A percentile compares a stretch with the other conserved stretches of the same genome.
phyloP scores from a whole-genome alignment of 805 yeast genomes.

The Kluyveromyces starmeri region DNA sequence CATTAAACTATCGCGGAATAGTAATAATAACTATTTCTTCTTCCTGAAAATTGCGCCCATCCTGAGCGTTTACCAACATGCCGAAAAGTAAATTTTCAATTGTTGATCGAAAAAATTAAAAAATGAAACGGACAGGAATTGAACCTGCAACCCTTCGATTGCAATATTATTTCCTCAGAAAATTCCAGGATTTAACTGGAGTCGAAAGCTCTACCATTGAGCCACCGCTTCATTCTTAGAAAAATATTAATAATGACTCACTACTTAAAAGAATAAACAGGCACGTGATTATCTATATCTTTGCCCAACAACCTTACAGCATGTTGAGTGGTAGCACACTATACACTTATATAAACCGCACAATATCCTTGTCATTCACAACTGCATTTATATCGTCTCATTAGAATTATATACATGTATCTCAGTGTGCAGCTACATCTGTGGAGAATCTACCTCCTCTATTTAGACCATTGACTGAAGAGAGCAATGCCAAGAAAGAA shows the following conservation, averaged over 20 bases:
- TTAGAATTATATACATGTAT: too few species aligned
- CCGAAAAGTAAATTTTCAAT: not conserved
- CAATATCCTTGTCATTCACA: too few species aligned
- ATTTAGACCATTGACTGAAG: constrained; percentile 36
- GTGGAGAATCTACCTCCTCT: constrained; percentile 2
- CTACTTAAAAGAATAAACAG: too few species aligned
- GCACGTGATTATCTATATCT: too few species aligned
- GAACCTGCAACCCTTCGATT: constrained; percentile 64
- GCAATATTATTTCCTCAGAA: constrained; percentile 13
- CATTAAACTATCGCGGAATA: constrained; percentile 25
- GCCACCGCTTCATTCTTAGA: constrained; percentile 46
- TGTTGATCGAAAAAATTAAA: constrained; percentile 8
- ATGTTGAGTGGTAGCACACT: too few species aligned
- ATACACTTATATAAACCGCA: too few species aligned
- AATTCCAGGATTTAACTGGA: constrained; percentile 36
- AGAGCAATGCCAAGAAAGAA: constrained; percentile 49
- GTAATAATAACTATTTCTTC: not conserved
- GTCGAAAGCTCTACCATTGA: constrained; percentile 66
- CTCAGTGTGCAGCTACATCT: not conserved
- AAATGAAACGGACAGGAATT: constrained; percentile 62
- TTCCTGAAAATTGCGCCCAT: too few species aligned
- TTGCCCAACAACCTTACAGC: too few species aligned
- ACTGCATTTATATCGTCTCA: too few species aligned
- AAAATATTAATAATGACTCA: too few species aligned
- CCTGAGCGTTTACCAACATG: not conserved